Evolutionary conservation across 1,139 yeast genomes (phyloP).

Genomic region (Magnusiomyces clavatus): DNA sequence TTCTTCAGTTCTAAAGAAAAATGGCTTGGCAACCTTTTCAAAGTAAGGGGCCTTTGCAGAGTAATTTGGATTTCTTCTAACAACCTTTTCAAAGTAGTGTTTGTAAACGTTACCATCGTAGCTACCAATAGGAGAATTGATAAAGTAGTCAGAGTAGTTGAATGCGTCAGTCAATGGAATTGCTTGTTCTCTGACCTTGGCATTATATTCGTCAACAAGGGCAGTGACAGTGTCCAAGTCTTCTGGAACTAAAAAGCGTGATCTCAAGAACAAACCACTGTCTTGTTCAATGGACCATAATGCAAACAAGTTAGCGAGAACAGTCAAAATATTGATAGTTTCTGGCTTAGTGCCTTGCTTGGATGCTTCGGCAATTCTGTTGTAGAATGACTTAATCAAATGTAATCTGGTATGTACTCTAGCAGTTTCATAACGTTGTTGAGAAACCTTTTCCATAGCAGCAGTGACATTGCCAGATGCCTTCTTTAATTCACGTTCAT

Average conservation of each 20-base stretch:
- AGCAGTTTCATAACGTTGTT: constrained; percentile 38
- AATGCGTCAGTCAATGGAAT: constrained; percentile 85
- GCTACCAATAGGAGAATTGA: constrained; percentile 79
- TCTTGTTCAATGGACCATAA: constrained; percentile 66
- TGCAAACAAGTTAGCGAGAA: constrained; percentile 54
- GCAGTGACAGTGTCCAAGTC: constrained; percentile 30
- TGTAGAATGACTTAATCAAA: constrained; percentile 33
- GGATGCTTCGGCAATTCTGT: constrained; percentile 23
- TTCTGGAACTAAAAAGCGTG: constrained; percentile 39
- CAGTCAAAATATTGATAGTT: constrained; percentile 35
- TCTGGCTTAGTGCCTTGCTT: constrained; percentile 18
- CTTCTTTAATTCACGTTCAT: constrained; percentile 19
- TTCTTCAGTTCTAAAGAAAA: constrained; percentile 31
- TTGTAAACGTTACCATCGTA: constrained; percentile 81
- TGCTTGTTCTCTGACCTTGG: constrained; percentile 50
- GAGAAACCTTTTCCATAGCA: constrained; percentile 39
- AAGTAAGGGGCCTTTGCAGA: constrained; percentile 34
- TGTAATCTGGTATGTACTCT: constrained; percentile 37
- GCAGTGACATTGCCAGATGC: constrained; percentile 27
- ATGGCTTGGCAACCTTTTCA: constrained; percentile 34
- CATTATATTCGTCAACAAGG: constrained; percentile 32
- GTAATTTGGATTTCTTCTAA: constrained; percentile 27
- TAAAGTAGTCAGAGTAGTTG: constrained; percentile 73
- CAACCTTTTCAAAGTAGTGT: constrained; percentile 46
- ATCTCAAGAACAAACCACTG: constrained; percentile 68